Base-by-base conservation (phyloP, 768 basidiomycete species). In the Terana coerulea region DNA sequence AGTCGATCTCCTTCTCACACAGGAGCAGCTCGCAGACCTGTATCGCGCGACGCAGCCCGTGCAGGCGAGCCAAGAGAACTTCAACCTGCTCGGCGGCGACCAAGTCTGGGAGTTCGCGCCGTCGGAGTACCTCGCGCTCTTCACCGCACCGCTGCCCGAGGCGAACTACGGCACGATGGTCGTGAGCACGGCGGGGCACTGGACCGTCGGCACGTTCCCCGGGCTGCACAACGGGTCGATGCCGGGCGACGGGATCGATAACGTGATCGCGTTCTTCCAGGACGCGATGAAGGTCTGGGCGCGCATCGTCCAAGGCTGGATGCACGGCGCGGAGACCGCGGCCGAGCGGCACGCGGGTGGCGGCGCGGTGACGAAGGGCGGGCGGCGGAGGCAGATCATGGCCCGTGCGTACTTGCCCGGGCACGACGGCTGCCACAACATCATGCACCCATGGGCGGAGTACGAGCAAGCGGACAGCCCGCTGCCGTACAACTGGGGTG, bases 151-250 rank as follows among this genome's bases (percentile, higher is more conserved):
- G 9, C 67, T 73, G 0, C 81, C 81, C 3, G 57, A 71, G 17
- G 74, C 63, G 5, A 78, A 80, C 55, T 87, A 84, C 62, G 74
- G 75, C 35, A 85, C 83, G 9, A 69, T 87, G 64, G 59, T 87
- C 51, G 75, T 79, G 24, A 82, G 75, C 64, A 86, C 84, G 0
- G 85, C 68, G 3, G 84, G 84, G 0, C 85, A 86, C 62, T 87
- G 85, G 85, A 86, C 83, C 1, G 77, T 43, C 7, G 52, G 78
- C 4, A 76, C 73, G 0, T 75, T 86, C 61, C 62, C 64, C 6
- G 76, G 71, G 2, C 71, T 73, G 47, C 64, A 61, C 8, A 64
- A 74, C 49, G 63, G 69, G 5, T 58, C 49, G 2, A 56, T 64
- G 22, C 68, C 67, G 1, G 76, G 75, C 14, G 68, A 71, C 17